A percentile compares a stretch with the other conserved stretches of the same genome.
phyloP scores from a whole-genome alignment of 352 stramenopile genomes.

The Phytophthora macrochlamydospora region DNA sequence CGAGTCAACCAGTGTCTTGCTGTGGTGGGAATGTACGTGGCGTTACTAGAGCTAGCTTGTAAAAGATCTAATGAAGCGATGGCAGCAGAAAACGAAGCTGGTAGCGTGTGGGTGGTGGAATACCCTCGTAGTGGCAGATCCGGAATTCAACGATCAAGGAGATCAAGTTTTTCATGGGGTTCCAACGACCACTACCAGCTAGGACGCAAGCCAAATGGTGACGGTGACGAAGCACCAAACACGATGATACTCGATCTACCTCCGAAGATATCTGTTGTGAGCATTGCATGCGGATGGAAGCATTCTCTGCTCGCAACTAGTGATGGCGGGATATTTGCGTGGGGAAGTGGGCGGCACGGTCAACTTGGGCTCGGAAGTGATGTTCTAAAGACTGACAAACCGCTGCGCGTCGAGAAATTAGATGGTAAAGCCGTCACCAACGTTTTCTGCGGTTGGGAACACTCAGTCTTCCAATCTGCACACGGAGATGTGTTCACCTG shows the following conservation, averaged over 20 bases:
- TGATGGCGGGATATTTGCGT: constrained; percentile 61
- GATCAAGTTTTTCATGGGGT: constrained; percentile 60
- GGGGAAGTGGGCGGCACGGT: constrained; percentile 72
- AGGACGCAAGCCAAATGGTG: constrained; percentile 23
- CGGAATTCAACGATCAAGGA: constrained; percentile 5
- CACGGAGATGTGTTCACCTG: constrained; percentile 55
- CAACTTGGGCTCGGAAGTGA: constrained; percentile 65
- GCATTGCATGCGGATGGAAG: constrained; percentile 83
- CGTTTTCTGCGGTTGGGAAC: constrained; percentile 82
- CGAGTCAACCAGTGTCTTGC: constrained; percentile 7
- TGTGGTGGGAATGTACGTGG: constrained; percentile 17
- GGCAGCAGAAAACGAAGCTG: constrained; percentile 30
- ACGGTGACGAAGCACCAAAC: neutral
- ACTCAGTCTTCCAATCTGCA: constrained; percentile 62
- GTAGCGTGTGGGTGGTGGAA: constrained; percentile 80
- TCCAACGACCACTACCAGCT: constrained; percentile 57
- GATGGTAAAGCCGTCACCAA: constrained; percentile 15
- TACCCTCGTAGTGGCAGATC: constrained; percentile 50
- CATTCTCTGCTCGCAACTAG: constrained; percentile 67
- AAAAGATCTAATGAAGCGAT: neutral
- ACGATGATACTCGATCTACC: constrained; percentile 27
- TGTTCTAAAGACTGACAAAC: constrained; percentile 25
- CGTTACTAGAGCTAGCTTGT: neutral
- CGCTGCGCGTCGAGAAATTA: constrained; percentile 35
- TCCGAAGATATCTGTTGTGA: constrained; percentile 40